A percentile compares a stretch with the other conserved stretches of the same genome.
Conservation (phyloP, 2,329 filamentous ascomycete species). For the Cladosporium sp. region DNA sequence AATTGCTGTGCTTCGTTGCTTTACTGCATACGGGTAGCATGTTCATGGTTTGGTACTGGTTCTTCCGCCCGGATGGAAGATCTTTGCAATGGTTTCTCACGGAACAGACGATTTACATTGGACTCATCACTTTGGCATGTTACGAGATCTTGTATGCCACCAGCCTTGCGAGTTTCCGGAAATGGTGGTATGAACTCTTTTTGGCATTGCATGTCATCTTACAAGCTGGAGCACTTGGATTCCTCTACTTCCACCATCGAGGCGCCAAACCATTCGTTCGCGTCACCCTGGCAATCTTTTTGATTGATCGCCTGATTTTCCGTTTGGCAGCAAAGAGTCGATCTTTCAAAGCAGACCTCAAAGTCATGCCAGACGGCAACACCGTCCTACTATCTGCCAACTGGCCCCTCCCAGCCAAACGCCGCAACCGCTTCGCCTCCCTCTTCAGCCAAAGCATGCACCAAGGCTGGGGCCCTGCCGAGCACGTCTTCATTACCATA, state of each 20-base stretch:
- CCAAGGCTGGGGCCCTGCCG: conserved; percentile 55
- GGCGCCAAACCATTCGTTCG: conserved; percentile 51
- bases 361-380: conserved; percentile 52
- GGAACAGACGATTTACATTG: conserved; percentile 49
- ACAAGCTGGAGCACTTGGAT: conserved; percentile 50
- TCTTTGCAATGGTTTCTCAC: conserved; percentile 48
- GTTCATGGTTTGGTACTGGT: conserved; percentile 50
- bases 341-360: conserved; percentile 46
- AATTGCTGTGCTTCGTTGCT: conserved; percentile 57
- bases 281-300: conserved; percentile 51
- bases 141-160: conserved; percentile 61
- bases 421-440: conserved; percentile 14
- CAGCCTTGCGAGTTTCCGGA: conserved; percentile 55
- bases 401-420: conserved; percentile 32
- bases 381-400: conserved; percentile 50
- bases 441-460: conserved; percentile 25
- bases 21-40: conserved; percentile 53
- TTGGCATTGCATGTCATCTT: conserved; percentile 54
- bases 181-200: conserved; percentile 60
- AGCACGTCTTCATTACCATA: conserved; percentile 60
- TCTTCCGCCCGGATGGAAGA: conserved; percentile 44
- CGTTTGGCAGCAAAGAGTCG: conserved; percentile 50
- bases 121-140: conserved; percentile 50
- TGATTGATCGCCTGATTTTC: conserved; percentile 55
- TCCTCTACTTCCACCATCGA: conserved; percentile 57